Percentiles rank a stretch among this genome's conserved stretches.
Conservation (phyloP, 305 asterid species). For the Solanum chacoense region DNA sequence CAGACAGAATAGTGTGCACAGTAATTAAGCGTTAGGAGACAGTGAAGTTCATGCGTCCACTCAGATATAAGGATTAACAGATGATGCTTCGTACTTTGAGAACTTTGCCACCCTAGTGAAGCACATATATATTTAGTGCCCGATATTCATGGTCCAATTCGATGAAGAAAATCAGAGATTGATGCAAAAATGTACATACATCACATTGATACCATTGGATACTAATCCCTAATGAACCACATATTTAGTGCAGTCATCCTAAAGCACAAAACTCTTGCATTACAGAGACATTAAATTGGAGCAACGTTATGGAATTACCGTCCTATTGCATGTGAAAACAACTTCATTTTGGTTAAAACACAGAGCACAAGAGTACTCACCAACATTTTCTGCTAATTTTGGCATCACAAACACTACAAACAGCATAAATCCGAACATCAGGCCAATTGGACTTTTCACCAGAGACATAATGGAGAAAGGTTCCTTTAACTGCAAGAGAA, state of each 20-base stretch:
- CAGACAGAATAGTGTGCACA: background rate
- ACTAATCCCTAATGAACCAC: background rate
- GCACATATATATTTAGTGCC: background rate
- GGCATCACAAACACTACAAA: constrained; percentile 90
- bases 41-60: background rate
- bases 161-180: background rate
- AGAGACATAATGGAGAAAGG: constrained; percentile 64
- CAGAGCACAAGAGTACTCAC: constrained; percentile 30
- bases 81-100: background rate
- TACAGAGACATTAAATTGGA: background rate
- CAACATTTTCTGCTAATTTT: constrained; percentile 56
- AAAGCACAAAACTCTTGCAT: background rate
- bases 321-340: background rate
- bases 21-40: background rate
- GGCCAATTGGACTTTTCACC: constrained; percentile 83
- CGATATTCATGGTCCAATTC: background rate
- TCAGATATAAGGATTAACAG: background rate
- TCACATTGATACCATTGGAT: background rate
- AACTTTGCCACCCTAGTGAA: background rate
- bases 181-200: background rate
- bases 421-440: constrained; percentile 87
- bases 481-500: constrained; percentile 53
- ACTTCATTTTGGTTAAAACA: background rate
- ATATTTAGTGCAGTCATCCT: background rate
- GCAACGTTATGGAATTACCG: background rate